Percentiles rank a stretch among this genome's conserved stretches.
Conservation (phyloP, 306 rosid genomes). For the Sicyos baderoa region DNA sequence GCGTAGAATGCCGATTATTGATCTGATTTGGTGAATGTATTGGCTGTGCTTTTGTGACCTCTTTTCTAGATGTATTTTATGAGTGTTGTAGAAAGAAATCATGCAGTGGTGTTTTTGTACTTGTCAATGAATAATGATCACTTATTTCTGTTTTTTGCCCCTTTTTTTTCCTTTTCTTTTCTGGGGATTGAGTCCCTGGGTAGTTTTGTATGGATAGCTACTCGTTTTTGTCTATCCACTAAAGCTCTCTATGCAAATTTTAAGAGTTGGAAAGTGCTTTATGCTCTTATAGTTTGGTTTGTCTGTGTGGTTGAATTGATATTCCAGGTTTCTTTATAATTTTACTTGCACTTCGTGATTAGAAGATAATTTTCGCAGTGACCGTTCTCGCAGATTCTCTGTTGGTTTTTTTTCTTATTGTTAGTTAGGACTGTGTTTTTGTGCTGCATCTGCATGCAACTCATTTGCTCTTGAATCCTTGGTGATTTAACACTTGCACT, state of each 20-base stretch:
- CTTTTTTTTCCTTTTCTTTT: not conserved
- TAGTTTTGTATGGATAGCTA: not conserved
- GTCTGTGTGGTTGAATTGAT: not conserved
- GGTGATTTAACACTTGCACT: not conserved
- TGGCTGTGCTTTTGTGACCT: slow-evolving; percentile 58
- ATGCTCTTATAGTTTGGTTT: not conserved
- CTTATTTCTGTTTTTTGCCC: not conserved
- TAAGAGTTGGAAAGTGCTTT: not conserved
- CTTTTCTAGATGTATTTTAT: slow-evolving; percentile 26
- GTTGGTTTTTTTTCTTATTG: not conserved
- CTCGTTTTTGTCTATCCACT: too few species aligned
- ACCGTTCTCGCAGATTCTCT: not conserved
- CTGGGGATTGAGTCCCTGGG: not conserved
- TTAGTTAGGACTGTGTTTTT: not conserved
- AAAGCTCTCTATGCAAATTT: not conserved
- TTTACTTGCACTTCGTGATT: not conserved
- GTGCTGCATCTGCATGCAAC: not conserved
- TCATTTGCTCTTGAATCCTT: not conserved
- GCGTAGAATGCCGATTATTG: slow-evolving; percentile 81
- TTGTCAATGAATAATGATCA: not conserved
- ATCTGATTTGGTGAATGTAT: slow-evolving; percentile 83
- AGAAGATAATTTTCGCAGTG: not conserved
- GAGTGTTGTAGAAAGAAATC: slow-evolving; percentile 14
- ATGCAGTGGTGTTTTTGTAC: slow-evolving; percentile 10
- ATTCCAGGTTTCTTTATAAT: not conserved